Conservation (phyloP, 73 alveolate genomes). For the Blepharisma japonicum region DNA sequence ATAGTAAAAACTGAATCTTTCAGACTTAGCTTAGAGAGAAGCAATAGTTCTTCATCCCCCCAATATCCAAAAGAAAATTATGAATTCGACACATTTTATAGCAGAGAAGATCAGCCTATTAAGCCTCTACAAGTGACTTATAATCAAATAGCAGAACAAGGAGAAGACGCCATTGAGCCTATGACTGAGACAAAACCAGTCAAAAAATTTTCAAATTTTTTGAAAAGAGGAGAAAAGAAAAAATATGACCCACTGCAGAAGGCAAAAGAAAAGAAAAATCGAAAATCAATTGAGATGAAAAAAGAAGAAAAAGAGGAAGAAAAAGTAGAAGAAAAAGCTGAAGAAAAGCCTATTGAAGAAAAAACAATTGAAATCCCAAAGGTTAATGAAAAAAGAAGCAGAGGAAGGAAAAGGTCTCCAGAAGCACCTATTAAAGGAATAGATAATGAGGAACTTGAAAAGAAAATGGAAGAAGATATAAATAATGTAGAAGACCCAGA, state of each 20-base stretch:
- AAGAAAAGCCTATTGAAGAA: too few species aligned
- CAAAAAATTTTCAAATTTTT: background rate
- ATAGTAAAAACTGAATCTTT: background rate
- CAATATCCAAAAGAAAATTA: background rate
- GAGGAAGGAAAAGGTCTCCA: too few species aligned
- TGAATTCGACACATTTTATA: background rate
- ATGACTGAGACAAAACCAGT: background rate
- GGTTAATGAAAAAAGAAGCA: too few species aligned
- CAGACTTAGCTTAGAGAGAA: background rate
- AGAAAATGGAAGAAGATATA: background rate
- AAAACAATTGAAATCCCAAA: too few species aligned
- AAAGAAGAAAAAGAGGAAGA: too few species aligned
- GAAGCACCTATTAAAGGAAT: too few species aligned
- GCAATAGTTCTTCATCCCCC: background rate
- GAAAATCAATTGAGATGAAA: too few species aligned
- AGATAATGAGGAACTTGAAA: too few species aligned
- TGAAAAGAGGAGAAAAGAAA: conserved; percentile 20
- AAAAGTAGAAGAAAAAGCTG: too few species aligned
- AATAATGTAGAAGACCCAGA: background rate
- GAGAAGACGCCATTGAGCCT: background rate
- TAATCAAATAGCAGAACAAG: too few species aligned
- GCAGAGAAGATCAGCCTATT: conserved; percentile 14
- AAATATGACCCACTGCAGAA: background rate
- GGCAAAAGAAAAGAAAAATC: background rate
- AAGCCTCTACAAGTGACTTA: background rate